A percentile compares a stretch with the other conserved stretches of the same genome.
These are phyloP conservation scores for Perkinsus chesapeaki DNA, from an alignment of 169 alveolate species.

Conservation along the genomic window DNA sequence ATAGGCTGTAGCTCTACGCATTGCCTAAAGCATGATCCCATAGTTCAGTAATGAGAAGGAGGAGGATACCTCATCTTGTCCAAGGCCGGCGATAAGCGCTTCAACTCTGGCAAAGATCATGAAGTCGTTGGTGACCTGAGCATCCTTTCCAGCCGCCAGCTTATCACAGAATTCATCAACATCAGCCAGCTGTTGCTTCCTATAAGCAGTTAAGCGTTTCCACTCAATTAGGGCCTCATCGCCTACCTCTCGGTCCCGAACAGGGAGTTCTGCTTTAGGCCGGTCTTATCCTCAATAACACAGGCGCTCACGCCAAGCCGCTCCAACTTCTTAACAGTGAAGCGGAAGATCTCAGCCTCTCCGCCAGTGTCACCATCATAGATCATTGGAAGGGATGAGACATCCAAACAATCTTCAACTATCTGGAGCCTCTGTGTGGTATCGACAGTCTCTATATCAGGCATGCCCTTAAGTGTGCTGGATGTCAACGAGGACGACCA, in stretches of 20 bases:
- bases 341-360: slow-evolving; percentile 3
- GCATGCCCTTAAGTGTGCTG: background rate
- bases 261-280: slow-evolving; percentile 54
- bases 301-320: slow-evolving; percentile 8
- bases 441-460: slow-evolving; percentile 10
- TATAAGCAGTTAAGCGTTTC: background rate
- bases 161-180: slow-evolving; percentile 50
- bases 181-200: slow-evolving; percentile 48
- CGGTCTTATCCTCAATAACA: slow-evolving; percentile 53
- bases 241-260: slow-evolving; percentile 36
- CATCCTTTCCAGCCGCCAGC: slow-evolving; percentile 51
- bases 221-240: background rate
- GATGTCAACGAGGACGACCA: slow-evolving; percentile 11
- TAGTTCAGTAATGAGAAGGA: background rate
- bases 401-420: slow-evolving; percentile 8
- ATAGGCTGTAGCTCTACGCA: slow-evolving; percentile 53
- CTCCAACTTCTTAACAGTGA: slow-evolving; percentile 2
- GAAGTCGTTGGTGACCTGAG: slow-evolving; percentile 47
- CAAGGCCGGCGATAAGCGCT: slow-evolving; percentile 60
- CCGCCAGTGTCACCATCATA: slow-evolving; percentile 60
- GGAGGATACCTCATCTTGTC: slow-evolving; percentile 48
- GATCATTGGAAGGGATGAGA: slow-evolving; percentile 26
- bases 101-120: slow-evolving; percentile 59
- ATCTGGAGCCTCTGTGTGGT: slow-evolving; percentile 13
- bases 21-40: background rate